A percentile compares a stretch with the other conserved stretches of the same genome.
phyloP scores from a whole-genome alignment of 1,284 basidiomycete genomes.

The Cutaneotrichosporon curvatum region DNA sequence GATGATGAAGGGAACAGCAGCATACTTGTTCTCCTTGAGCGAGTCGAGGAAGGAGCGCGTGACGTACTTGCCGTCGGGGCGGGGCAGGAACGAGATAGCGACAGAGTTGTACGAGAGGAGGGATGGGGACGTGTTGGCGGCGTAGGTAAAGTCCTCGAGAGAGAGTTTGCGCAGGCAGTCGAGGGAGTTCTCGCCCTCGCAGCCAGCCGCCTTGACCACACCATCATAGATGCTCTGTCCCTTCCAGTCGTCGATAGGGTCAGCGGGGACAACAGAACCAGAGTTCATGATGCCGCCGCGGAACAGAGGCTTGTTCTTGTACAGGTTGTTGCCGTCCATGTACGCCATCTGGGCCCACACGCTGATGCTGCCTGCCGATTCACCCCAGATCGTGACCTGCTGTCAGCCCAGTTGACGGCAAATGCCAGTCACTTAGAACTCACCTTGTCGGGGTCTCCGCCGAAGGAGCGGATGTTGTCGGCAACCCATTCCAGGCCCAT shows the following conservation, averaged over 20 bases:
- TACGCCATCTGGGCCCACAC: conserved; percentile 50
- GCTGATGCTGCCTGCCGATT: conserved; percentile 52
- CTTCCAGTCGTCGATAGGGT: conserved; percentile 11
- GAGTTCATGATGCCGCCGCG: conserved; percentile 40
- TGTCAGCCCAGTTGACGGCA: too few relatives aligned
- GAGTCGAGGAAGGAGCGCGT: conserved; percentile 44
- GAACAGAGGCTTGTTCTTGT: conserved; percentile 48
- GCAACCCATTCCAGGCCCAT: conserved; percentile 39
- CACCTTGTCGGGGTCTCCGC: conserved; percentile 37
- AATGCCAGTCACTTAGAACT: too few relatives aligned
- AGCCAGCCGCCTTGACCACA: conserved; percentile 5
- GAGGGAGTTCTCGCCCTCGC: conserved; percentile 47
- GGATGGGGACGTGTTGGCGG: conserved; percentile 12
- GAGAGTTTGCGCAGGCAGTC: conserved; percentile 51
- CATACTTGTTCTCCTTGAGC: conserved; percentile 5
- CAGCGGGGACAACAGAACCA: conserved; percentile 42
- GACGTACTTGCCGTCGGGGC: conserved; percentile 53
- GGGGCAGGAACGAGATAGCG: conserved; percentile 49
- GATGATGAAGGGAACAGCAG: conserved; percentile 16
- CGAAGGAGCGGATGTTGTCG: conserved; percentile 36
- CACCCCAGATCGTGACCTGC: conserved; percentile 52
- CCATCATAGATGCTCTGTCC: conserved; percentile 14
- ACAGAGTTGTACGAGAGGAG: conserved; percentile 14
- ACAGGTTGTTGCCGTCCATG: conserved; percentile 48
- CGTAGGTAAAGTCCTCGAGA: conserved; percentile 24